Percentiles rank a stretch among this genome's conserved stretches.
Evolutionary conservation across 148 eudicot genomes (phyloP).

Genomic region (Cornus kousa): DNA sequence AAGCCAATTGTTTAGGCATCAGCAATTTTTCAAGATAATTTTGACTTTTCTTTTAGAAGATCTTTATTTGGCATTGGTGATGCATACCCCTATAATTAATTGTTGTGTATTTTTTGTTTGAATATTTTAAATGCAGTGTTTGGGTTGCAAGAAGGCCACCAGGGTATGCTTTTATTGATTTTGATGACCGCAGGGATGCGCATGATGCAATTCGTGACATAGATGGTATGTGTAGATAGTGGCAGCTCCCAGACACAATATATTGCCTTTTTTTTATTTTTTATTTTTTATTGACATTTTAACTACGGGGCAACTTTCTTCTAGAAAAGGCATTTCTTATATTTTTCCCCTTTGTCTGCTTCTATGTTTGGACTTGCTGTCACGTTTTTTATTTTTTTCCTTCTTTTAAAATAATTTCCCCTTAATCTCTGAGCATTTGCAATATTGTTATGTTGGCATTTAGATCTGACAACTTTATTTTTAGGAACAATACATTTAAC

Average conservation of each 20-base stretch:
- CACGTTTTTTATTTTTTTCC: too few species aligned
- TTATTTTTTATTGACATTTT: background rate
- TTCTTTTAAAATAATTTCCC: too few species aligned
- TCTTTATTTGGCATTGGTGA: background rate
- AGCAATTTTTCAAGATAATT: background rate
- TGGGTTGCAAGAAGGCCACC: conserved; percentile 99
- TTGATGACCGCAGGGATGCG: conserved; percentile 88
- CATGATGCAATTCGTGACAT: conserved; percentile 81
- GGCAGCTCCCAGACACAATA: background rate
- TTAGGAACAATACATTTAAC: too few species aligned
- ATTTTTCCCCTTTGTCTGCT: background rate
- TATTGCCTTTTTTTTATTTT: background rate
- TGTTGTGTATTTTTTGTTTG: background rate
- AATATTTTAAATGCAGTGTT: conserved; percentile 52
- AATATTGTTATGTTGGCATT: too few species aligned
- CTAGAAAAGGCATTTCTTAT: background rate
- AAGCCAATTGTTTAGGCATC: background rate
- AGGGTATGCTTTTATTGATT: conserved; percentile 93
- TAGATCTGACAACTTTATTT: too few species aligned
- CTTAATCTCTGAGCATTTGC: too few species aligned
- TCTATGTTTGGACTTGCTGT: background rate
- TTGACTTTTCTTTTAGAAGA: background rate
- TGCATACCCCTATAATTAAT: background rate
- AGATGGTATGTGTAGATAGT: conserved; percentile 51
- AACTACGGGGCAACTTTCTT: background rate